These are phyloP conservation scores for Leptodermis oblonga DNA, from an alignment of 257 asterid genomes.

Conservation along the genomic window DNA sequence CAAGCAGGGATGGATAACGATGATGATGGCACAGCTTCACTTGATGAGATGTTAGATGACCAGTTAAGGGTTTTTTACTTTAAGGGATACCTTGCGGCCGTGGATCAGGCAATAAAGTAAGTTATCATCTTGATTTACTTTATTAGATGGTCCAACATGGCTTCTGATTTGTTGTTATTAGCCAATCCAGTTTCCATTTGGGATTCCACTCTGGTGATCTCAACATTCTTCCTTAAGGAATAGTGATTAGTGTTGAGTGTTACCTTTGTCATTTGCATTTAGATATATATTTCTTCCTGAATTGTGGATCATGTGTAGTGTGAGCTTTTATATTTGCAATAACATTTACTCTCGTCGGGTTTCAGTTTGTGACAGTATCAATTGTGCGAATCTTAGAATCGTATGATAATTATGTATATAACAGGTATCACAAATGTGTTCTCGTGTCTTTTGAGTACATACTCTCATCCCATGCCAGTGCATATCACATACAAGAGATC, in stretches of 20 bases:
- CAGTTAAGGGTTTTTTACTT: slow-evolving; percentile 41
- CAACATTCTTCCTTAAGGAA: neutral
- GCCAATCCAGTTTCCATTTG: neutral
- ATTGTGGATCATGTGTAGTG: neutral
- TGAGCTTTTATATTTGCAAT: neutral
- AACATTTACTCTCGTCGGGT: neutral
- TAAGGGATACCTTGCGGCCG: slow-evolving; percentile 44
- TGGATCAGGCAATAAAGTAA: slow-evolving; percentile 48
- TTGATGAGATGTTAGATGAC: slow-evolving; percentile 46
- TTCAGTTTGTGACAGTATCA: neutral
- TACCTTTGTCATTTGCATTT: neutral
- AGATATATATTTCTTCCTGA: neutral
- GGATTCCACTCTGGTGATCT: neutral
- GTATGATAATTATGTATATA: neutral
- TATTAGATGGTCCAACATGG: neutral
- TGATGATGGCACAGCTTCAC: slow-evolving; percentile 25
- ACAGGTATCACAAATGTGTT: neutral
- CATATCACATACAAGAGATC: neutral
- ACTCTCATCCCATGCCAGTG: neutral
- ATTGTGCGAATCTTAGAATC: neutral
- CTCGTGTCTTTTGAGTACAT: neutral
- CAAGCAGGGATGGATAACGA: slow-evolving; percentile 50
- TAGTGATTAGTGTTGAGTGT: neutral
- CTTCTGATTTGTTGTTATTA: neutral
- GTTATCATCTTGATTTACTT: slow-evolving; percentile 6